phyloP scores from a whole-genome alignment of 1,139 yeast genomes.

The Pichia sp. region DNA sequence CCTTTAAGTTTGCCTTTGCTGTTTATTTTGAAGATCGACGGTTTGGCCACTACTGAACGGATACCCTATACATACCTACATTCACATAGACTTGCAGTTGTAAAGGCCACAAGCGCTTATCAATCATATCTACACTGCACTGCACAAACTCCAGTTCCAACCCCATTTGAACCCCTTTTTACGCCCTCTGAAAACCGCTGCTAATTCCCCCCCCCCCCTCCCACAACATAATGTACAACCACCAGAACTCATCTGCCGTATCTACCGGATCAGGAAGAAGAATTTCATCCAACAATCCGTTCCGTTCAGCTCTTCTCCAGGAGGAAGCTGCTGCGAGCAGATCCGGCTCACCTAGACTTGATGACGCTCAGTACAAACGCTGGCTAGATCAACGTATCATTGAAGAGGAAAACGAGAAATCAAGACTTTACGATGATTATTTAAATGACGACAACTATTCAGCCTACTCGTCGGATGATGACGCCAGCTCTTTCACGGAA shows the following conservation, averaged over 20 bases:
- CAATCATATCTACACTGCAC: too few species aligned
- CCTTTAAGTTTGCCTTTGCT: too few species aligned
- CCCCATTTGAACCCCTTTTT: too few species aligned
- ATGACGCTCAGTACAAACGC: slow-evolving; percentile 20
- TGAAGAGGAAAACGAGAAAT: slow-evolving; percentile 17
- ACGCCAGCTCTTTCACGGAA: slow-evolving; percentile 12
- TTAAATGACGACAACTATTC: slow-evolving; percentile 4
- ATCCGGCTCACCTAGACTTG: slow-evolving; percentile 3
- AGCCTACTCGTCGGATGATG: neutral
- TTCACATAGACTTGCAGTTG: too few species aligned
- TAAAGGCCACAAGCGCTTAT: too few species aligned
- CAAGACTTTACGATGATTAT: slow-evolving; percentile 6
- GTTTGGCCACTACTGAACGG: too few species aligned
- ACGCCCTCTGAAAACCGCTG: too few species aligned
- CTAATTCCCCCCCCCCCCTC: too few species aligned
- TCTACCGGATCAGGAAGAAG: slow-evolving; percentile 25
- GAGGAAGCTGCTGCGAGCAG: slow-evolving; percentile 15
- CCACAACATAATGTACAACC: slow-evolving; percentile 19
- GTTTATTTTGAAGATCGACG: too few species aligned
- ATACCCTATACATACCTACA: too few species aligned
- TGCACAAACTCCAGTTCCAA: too few species aligned
- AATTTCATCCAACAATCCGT: slow-evolving; percentile 26
- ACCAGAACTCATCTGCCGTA: slow-evolving; percentile 22
- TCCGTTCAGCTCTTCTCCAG: slow-evolving; percentile 24
- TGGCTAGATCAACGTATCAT: slow-evolving; percentile 21